Percentiles rank a stretch among this genome's conserved stretches.
These are phyloP conservation scores for Dalbergia oliveri DNA, from an alignment of 306 rosid genomes.

Conservation along the genomic window DNA sequence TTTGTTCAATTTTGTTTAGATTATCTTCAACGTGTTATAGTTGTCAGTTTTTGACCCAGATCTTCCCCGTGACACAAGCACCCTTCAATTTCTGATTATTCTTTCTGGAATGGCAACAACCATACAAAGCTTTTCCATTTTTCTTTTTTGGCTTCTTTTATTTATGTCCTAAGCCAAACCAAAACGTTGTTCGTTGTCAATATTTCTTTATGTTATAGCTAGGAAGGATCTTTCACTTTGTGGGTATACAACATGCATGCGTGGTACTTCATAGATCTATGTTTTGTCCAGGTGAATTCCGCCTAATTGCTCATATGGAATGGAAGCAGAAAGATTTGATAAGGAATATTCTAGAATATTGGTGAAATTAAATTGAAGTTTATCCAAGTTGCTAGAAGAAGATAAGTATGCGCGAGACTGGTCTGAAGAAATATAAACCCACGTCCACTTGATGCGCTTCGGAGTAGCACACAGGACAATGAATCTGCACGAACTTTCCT, in stretches of 20 bases:
- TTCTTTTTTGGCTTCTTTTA: neutral
- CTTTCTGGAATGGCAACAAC: neutral
- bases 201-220: neutral
- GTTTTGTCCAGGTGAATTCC: neutral
- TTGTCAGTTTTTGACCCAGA: slow-evolving; percentile 41
- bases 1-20: neutral
- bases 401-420: too few species aligned
- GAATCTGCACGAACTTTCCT: too few species aligned
- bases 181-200: neutral
- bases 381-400: neutral
- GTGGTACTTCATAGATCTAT: neutral
- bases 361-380: neutral
- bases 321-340: neutral
- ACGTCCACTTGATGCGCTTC: too few species aligned
- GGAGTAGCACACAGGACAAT: too few species aligned
- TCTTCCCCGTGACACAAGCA: slow-evolving; percentile 9
- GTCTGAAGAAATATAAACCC: too few species aligned
- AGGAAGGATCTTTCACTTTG: neutral
- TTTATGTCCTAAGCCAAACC: neutral
- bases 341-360: neutral
- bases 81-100: neutral
- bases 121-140: neutral
- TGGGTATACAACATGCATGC: neutral
- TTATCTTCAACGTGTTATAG: slow-evolving; percentile 7
- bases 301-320: too few species aligned